Evolutionary conservation across 2,329 filamentous ascomycete genomes (phyloP).

Genomic region (Plenodomus tracheiphilus): DNA sequence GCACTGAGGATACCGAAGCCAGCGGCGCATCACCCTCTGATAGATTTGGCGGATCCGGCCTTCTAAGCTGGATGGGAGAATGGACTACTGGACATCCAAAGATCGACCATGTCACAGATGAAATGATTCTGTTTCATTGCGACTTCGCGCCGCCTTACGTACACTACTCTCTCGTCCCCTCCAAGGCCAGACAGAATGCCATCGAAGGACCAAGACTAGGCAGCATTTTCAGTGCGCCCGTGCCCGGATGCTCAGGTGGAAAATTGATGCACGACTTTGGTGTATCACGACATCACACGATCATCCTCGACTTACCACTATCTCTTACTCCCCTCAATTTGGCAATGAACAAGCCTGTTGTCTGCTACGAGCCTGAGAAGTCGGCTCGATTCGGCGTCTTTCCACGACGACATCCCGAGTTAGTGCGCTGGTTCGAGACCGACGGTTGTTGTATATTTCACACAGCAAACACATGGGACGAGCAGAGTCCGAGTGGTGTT

Average conservation of each 20-base stretch:
- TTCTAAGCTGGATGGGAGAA: constrained; percentile 66
- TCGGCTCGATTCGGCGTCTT: constrained; percentile 69
- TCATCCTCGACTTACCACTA: constrained; percentile 71
- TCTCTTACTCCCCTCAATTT: constrained; percentile 67
- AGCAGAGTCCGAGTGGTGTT: constrained; percentile 37
- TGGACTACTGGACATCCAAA: constrained; percentile 73
- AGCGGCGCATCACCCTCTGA: constrained; percentile 11
- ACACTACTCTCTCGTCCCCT: constrained; percentile 64
- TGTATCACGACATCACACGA: constrained; percentile 63
- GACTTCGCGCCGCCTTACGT: constrained; percentile 68
- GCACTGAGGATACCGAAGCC: constrained; percentile 16
- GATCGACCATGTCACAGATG: constrained; percentile 65
- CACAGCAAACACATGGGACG: constrained; percentile 72
- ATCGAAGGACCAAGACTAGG: neutral
- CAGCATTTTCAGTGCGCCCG: constrained; percentile 55
- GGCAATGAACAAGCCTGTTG: constrained; percentile 57
- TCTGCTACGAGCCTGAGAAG: constrained; percentile 62
- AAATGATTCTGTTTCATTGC: constrained; percentile 69
- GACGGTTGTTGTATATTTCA: constrained; percentile 71
- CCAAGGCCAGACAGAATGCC: constrained; percentile 14
- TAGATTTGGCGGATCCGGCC: constrained; percentile 58
- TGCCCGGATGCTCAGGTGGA: constrained; percentile 64
- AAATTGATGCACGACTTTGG: constrained; percentile 81
- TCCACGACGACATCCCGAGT: constrained; percentile 61
- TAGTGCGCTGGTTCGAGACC: constrained; percentile 69